A percentile compares a stretch with the other conserved stretches of the same genome.
These are phyloP conservation scores for Lentinula sp. DNA, from an alignment of 768 basidiomycete species.

Conservation along the genomic window DNA sequence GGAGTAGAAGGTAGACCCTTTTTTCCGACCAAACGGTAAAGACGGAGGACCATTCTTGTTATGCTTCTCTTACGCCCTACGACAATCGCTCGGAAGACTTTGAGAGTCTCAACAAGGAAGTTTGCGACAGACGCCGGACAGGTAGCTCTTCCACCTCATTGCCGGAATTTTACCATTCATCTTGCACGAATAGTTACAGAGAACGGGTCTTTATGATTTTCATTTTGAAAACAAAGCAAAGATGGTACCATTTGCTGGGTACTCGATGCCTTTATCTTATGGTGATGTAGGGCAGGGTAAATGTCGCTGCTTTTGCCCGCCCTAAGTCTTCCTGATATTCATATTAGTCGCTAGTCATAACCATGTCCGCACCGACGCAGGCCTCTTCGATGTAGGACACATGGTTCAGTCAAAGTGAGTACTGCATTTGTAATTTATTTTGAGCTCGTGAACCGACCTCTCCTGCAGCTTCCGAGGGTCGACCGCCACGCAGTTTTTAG, in stretches of 20 bases:
- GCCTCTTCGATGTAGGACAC: slow-evolving; percentile 96
- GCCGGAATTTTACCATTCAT: neutral
- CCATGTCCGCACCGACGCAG: slow-evolving; percentile 75
- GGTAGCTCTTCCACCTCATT: neutral
- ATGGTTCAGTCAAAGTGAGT: slow-evolving; percentile 91
- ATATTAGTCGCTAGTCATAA: slow-evolving; percentile 79
- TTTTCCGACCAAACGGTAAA: too few relatives aligned
- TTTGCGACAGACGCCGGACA: slow-evolving; percentile 1
- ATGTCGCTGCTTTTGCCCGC: slow-evolving; percentile 8
- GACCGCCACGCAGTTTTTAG: slow-evolving; percentile 74
- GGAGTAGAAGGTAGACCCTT: neutral
- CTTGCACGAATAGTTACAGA: slow-evolving; percentile 29
- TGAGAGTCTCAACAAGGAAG: neutral
- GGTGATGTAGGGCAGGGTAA: slow-evolving; percentile 74
- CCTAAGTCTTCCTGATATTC: slow-evolving; percentile 3
- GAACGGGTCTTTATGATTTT: slow-evolving; percentile 85
- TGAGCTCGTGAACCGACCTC: neutral
- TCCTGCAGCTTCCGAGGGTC: slow-evolving; percentile 69
- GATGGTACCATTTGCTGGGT: slow-evolving; percentile 97
- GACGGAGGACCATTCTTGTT: slow-evolving; percentile 19
- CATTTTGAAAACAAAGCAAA: slow-evolving; percentile 80
- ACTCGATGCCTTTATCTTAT: slow-evolving; percentile 89
- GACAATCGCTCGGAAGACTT: neutral
- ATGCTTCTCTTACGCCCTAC: neutral
- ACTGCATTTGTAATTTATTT: neutral